phyloP scores from a whole-genome alignment of 495 filamentous ascomycete genomes.

The Aspergillus sparsus region DNA sequence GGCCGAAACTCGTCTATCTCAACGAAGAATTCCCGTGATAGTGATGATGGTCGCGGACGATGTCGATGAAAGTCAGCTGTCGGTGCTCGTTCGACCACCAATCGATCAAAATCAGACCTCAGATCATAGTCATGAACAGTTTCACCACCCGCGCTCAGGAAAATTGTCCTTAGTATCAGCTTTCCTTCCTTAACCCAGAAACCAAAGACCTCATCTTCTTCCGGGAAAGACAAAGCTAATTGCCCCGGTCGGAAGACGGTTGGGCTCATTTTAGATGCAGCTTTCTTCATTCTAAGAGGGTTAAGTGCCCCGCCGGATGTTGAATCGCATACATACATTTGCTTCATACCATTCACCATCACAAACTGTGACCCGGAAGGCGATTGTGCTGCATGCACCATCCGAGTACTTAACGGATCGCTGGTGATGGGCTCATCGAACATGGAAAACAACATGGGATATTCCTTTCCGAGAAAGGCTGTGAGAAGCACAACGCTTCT shows the following conservation, averaged over 20 bases:
- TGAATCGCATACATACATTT: conserved; percentile 29
- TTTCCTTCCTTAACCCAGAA: conserved; percentile 31
- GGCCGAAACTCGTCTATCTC: conserved; percentile 20
- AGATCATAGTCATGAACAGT: conserved; percentile 28
- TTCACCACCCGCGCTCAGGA: conserved; percentile 21
- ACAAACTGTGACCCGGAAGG: conserved; percentile 27
- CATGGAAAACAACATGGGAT: conserved; percentile 22
- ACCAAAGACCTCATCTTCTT: conserved; percentile 24
- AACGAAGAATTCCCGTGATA: conserved; percentile 19
- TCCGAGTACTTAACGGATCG: conserved; percentile 19
- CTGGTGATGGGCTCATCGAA: conserved; percentile 16
- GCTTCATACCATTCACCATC: conserved; percentile 27
- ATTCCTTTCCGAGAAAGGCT: conserved; percentile 30
- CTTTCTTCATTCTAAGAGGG: conserved; percentile 24
- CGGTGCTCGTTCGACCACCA: conserved; percentile 21
- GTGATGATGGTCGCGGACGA: conserved; percentile 18
- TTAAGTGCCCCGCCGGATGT: conserved; percentile 24
- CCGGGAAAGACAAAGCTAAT: conserved; percentile 26
- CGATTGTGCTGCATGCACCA: conserved; percentile 30
- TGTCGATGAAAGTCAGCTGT: conserved; percentile 17
- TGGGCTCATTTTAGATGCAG: conserved; percentile 26
- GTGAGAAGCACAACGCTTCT: conserved; percentile 26
- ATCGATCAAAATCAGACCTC: conserved; percentile 28
- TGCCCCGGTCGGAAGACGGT: conserved; percentile 27
- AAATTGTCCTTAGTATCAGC: conserved; percentile 26